phyloP scores from a whole-genome alignment of 176 grass and related monocot species.

The Oryza coarctata region DNA sequence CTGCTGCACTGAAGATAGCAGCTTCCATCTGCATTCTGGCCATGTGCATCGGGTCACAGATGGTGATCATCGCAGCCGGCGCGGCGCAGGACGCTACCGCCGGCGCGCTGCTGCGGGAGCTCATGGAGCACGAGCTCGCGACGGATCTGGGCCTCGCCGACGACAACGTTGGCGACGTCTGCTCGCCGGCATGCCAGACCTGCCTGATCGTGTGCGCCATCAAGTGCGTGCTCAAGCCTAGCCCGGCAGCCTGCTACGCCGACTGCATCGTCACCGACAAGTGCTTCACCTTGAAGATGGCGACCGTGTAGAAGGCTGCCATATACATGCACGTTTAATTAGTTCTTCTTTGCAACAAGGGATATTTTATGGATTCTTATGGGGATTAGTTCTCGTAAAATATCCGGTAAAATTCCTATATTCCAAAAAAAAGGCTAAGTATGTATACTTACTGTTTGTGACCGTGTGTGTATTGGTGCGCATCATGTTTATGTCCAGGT shows the following conservation, averaged over 20 bases:
- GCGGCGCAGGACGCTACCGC: background rate
- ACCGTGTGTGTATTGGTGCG: too few species aligned
- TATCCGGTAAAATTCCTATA: too few species aligned
- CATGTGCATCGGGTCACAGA: background rate
- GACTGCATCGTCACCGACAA: constrained; percentile 17
- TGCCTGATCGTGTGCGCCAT: constrained; percentile 8
- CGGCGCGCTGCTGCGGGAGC: background rate
- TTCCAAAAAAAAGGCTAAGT: too few species aligned
- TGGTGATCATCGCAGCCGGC: background rate
- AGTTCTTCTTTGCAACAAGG: too few species aligned
- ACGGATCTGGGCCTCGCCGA: background rate
- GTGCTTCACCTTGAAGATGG: constrained; percentile 1
- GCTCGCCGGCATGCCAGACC: constrained; percentile 11
- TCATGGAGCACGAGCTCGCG: constrained; percentile 2
- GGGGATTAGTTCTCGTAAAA: too few species aligned
- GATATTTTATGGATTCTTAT: too few species aligned
- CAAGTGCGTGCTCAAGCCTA: background rate
- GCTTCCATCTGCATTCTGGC: background rate
- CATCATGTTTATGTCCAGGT: too few species aligned
- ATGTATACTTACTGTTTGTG: too few species aligned
- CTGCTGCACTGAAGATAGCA: background rate
- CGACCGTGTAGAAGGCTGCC: too few species aligned
- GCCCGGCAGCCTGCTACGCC: background rate
- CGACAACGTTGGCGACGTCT: background rate
- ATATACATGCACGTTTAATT: too few species aligned